These are phyloP conservation scores for Colletotrichum sublineola DNA, from an alignment of 2,329 filamentous ascomycete genomes.

Conservation along the genomic window DNA sequence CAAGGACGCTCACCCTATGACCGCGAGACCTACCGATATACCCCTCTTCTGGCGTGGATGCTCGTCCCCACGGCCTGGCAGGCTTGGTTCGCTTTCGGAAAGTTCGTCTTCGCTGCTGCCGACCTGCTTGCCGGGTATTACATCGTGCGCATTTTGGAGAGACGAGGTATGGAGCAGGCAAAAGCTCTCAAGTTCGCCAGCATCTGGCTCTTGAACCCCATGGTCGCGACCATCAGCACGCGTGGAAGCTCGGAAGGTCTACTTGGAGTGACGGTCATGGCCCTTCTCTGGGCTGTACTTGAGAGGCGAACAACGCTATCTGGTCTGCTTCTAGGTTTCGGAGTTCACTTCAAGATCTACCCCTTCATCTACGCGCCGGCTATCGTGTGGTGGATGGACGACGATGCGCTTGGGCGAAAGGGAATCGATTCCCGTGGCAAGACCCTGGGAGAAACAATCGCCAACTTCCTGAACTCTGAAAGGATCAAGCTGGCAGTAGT, in stretches of 20 bases:
- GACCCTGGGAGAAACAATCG: conserved; percentile 46
- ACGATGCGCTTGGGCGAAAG: conserved; percentile 56
- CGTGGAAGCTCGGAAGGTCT: conserved; percentile 94
- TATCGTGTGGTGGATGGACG: conserved; percentile 85
- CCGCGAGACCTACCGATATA: conserved; percentile 96
- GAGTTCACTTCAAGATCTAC: conserved; percentile 98
- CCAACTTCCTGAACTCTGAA: conserved; percentile 64
- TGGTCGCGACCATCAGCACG: conserved; percentile 98
- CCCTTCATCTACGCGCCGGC: conserved; percentile 94
- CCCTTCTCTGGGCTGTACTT: conserved; percentile 85
- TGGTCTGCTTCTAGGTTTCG: conserved; percentile 81
- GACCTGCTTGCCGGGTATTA: conserved; percentile 90
- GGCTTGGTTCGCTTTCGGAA: conserved; percentile 84
- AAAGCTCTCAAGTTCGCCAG: conserved; percentile 81
- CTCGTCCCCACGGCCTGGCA: conserved; percentile 81
- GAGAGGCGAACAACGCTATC: conserved; percentile 73
- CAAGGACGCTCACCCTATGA: conserved; percentile 82
- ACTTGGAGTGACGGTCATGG: conserved; percentile 85
- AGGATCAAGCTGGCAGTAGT: conserved; percentile 71
- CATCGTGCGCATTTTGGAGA: conserved; percentile 63
- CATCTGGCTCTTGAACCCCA: conserved; percentile 96
- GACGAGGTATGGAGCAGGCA: conserved; percentile 60
- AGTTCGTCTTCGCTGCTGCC: conserved; percentile 84
- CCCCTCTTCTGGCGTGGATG: conserved; percentile 91
- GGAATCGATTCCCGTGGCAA: not conserved